Conservation (phyloP, 805 yeast genomes). For the Yamadazyma tumulicola region DNA sequence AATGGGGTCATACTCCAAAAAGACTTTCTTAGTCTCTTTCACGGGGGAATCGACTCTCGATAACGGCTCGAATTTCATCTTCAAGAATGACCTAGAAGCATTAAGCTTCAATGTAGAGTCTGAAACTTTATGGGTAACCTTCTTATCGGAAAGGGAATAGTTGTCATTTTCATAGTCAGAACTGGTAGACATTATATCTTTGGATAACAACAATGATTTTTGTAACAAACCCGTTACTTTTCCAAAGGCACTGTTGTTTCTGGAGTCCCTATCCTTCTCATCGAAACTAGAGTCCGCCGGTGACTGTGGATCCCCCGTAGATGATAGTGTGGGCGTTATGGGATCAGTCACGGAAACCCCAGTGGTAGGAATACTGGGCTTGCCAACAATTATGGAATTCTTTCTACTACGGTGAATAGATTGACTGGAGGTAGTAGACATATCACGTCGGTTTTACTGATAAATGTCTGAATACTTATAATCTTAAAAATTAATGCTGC, state of each 20-base stretch:
- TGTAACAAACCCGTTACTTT: slow-evolving; percentile 32
- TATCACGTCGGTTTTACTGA: slow-evolving; percentile 1
- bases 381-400: slow-evolving; percentile 11
- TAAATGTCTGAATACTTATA: background rate
- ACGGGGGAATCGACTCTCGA: slow-evolving; percentile 38
- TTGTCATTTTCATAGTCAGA: slow-evolving; percentile 5
- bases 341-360: slow-evolving; percentile 11
- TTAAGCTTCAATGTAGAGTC: slow-evolving; percentile 9
- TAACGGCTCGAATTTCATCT: slow-evolving; percentile 8
- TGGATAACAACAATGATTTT: slow-evolving; percentile 16
- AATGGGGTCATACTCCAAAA: slow-evolving; percentile 84
- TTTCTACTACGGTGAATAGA: slow-evolving; percentile 9
- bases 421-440: slow-evolving; percentile 4
- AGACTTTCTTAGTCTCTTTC: slow-evolving; percentile 78
- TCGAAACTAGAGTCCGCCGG: background rate
- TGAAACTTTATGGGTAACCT: slow-evolving; percentile 7
- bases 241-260: slow-evolving; percentile 26
- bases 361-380: slow-evolving; percentile 14
- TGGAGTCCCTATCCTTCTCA: slow-evolving; percentile 11
- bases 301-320: slow-evolving; percentile 6
- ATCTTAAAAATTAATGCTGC: too few species aligned
- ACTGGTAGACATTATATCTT: slow-evolving; percentile 6
- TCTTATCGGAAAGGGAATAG: background rate
- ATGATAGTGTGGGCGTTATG: slow-evolving; percentile 11
- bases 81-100: slow-evolving; percentile 2